Conservation (phyloP, 2,329 filamentous ascomycete genomes). For the Lachnellula occidentalis region DNA sequence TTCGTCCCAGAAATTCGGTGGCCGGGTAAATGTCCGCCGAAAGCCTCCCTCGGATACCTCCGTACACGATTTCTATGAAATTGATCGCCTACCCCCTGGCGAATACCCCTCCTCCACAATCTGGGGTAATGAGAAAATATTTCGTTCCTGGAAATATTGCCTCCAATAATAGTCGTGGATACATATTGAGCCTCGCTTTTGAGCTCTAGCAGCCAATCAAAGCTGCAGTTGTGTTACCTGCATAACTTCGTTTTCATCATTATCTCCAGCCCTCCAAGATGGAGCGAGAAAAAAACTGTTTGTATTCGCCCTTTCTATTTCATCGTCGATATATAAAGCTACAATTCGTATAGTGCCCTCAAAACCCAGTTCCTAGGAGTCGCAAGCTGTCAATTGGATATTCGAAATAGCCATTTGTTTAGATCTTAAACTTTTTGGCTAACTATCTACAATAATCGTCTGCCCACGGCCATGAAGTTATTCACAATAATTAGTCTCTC, state of each 20-base stretch:
- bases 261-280: not conserved
- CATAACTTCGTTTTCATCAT: not conserved
- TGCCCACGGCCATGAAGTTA: not conserved
- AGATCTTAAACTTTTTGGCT: too few species aligned
- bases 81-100: not conserved
- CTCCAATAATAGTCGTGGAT: conserved; percentile 13
- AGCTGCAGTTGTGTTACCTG: not conserved
- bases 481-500: not conserved
- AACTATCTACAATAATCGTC: too few species aligned
- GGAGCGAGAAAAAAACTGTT: not conserved
- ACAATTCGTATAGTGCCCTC: too few species aligned
- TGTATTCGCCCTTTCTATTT: not conserved
- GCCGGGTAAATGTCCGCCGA: not conserved
- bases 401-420: too few species aligned
- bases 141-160: conserved; percentile 12
- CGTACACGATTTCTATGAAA: not conserved
- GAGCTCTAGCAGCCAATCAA: not conserved
- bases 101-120: conserved; percentile 4
- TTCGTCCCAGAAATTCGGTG: not conserved
- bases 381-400: too few species aligned
- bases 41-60: not conserved
- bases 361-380: too few species aligned
- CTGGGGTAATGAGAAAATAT: conserved; percentile 2
- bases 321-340: not conserved
- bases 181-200: not conserved